Evolutionary conservation across 352 stramenopile species (phyloP).

Genomic region (Aphanomyces cochlioides): DNA sequence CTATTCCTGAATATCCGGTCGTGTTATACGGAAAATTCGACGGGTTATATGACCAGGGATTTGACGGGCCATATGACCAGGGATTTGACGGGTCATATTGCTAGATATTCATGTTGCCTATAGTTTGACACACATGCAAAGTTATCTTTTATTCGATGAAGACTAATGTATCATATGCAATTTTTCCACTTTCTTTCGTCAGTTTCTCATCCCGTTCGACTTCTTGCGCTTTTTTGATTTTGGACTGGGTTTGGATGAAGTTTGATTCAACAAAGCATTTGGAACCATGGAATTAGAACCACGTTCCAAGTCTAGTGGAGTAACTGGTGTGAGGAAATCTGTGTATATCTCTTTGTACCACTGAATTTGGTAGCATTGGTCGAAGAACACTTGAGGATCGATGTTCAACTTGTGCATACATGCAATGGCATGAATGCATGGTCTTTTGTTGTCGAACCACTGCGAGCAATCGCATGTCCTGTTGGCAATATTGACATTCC

Average conservation of each 20-base stretch:
- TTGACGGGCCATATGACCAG: no score
- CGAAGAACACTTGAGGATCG: neutral
- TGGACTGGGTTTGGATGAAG: neutral
- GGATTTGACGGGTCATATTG: no score
- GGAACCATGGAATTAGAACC: neutral
- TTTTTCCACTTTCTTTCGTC: neutral
- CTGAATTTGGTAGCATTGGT: neutral
- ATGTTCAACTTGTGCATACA: neutral
- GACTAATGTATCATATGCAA: neutral
- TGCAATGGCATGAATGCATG: neutral
- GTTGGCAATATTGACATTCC: neutral
- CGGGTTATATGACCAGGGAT: no score
- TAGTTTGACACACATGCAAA: no score
- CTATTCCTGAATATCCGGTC: neutral
- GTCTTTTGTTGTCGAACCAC: conserved; percentile 2
- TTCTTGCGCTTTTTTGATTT: neutral
- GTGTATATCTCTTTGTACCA: conserved; percentile 5
- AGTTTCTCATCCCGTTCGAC: neutral
- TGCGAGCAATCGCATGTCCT: conserved; percentile 1
- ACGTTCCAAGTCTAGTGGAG: neutral
- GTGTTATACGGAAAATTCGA: neutral
- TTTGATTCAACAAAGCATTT: neutral
- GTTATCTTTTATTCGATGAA: no score
- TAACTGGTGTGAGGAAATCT: neutral
- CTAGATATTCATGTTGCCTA: no score